Conservation (phyloP, 257 asterid species). For the Paulownia fortunei region DNA sequence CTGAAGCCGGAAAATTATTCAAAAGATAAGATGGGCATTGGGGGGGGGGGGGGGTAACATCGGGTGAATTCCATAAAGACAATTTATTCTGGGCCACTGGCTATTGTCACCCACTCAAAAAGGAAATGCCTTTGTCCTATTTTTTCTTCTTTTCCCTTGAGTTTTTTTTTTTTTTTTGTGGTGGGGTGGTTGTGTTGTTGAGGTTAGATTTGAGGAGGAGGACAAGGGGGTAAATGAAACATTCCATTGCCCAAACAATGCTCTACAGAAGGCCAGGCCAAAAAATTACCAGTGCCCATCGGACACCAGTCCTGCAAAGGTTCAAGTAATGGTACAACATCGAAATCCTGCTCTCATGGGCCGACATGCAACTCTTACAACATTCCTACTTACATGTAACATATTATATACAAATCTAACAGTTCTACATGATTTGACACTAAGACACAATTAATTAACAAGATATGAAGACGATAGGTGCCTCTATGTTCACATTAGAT, state of each 20-base stretch:
- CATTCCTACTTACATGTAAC: slow-evolving; percentile 33
- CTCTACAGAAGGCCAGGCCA: slow-evolving; percentile 41
- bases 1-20: background rate
- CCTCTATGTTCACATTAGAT: background rate
- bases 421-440: slow-evolving; percentile 17
- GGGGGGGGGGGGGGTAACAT: too few relatives aligned
- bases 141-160: too few relatives aligned
- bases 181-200: too few relatives aligned
- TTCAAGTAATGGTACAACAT: slow-evolving; percentile 39
- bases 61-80: too few relatives aligned
- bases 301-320: slow-evolving; percentile 19
- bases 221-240: background rate
- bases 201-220: too few relatives aligned
- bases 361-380: slow-evolving; percentile 20
- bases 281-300: background rate
- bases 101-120: too few relatives aligned
- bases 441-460: slow-evolving; percentile 13
- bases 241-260: slow-evolving; percentile 43
- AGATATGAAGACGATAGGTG: slow-evolving; percentile 18
- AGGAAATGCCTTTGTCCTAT: too few relatives aligned
- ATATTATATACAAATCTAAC: slow-evolving; percentile 40
- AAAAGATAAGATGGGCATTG: background rate
- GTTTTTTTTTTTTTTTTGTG: too few relatives aligned
- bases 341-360: background rate
- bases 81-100: too few relatives aligned